Evolutionary conservation across 1,139 yeast genomes (phyloP).

Genomic region (Spencermartinsiella ligniputridi): DNA sequence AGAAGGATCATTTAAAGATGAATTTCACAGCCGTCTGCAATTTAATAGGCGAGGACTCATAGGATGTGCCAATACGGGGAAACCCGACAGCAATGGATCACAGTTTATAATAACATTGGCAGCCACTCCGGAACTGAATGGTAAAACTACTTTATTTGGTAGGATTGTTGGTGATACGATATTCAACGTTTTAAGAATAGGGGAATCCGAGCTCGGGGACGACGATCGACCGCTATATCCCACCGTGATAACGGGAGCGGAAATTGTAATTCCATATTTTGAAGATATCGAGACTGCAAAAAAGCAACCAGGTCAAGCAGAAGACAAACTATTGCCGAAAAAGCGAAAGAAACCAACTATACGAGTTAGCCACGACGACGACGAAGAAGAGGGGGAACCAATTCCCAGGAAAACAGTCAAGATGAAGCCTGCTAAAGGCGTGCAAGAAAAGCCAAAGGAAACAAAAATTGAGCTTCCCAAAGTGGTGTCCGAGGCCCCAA

Average conservation of each 20-base stretch:
- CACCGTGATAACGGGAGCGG: constrained; percentile 39
- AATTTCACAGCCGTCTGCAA: constrained; percentile 52
- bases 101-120: constrained; percentile 53
- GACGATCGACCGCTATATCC: constrained; percentile 51
- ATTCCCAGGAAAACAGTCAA: constrained; percentile 25
- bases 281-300: constrained; percentile 37
- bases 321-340: constrained; percentile 6
- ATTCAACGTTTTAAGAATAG: constrained; percentile 49
- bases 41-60: constrained; percentile 54
- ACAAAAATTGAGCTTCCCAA: no score
- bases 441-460: constrained; percentile 16
- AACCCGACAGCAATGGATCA: constrained; percentile 37
- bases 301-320: constrained; percentile 6
- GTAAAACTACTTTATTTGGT: constrained; percentile 56
- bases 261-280: constrained; percentile 49
- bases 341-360: constrained; percentile 19
- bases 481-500: no score
- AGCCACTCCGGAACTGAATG: constrained; percentile 41
- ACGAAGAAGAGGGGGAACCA: constrained; percentile 29
- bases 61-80: constrained; percentile 44
- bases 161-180: constrained; percentile 57
- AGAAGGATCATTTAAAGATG: constrained; percentile 39
- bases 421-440: constrained; percentile 51
- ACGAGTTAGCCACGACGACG: constrained; percentile 35
- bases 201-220: constrained; percentile 44